phyloP scores from a whole-genome alignment of 139 green algal species.

The Desmodesmus armatus region DNA sequence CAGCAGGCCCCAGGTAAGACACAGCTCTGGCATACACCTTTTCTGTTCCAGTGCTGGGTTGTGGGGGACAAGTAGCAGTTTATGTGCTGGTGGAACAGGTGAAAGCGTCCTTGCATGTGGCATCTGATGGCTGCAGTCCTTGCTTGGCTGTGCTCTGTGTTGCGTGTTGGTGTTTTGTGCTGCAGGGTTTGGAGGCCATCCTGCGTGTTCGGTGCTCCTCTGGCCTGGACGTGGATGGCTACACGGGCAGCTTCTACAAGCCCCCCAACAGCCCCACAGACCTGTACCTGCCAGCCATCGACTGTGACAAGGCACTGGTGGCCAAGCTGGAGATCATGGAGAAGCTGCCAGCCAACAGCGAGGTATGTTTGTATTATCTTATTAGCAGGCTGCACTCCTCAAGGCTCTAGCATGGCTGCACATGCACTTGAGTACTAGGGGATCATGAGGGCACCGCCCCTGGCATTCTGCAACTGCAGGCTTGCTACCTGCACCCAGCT shows the following conservation, averaged over 20 bases:
- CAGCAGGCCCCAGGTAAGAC: constrained; percentile 64
- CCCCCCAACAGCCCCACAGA: constrained; percentile 70
- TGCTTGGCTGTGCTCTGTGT: not conserved
- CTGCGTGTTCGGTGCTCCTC: constrained; percentile 78
- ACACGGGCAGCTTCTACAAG: constrained; percentile 60
- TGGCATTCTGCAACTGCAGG: no score
- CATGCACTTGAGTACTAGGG: no score
- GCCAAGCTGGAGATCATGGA: constrained; percentile 64
- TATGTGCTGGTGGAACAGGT: not conserved
- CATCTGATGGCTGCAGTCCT: not conserved
- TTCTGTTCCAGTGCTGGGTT: no score
- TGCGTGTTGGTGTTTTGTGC: not conserved
- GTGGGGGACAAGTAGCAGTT: no score
- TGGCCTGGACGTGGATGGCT: constrained; percentile 84
- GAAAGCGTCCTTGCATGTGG: not conserved
- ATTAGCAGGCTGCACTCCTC: no score
- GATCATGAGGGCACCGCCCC: no score
- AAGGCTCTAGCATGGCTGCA: no score
- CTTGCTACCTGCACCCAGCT: no score
- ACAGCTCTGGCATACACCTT: no score
- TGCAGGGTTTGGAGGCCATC: constrained; percentile 88
- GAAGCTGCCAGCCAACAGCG: constrained; percentile 36
- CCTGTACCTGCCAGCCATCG: constrained; percentile 86
- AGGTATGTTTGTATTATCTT: no score
- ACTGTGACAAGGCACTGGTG: constrained; percentile 82